Base-by-base conservation (phyloP, 495 filamentous ascomycete genomes). In the Ascodesmis nigricans region DNA sequence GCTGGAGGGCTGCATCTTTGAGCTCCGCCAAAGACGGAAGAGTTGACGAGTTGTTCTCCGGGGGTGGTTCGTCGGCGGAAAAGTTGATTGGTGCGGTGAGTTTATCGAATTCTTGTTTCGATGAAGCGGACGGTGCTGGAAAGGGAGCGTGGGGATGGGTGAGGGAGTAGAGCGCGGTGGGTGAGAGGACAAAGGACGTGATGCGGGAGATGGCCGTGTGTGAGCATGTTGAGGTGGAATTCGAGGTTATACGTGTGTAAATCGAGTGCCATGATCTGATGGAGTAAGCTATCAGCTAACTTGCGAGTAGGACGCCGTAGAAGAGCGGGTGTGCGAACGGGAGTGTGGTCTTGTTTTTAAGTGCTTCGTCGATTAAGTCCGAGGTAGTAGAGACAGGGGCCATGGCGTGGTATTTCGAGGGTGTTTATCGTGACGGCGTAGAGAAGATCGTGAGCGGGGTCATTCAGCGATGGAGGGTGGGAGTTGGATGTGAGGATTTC, bases 61-160 rank as follows among this genome's bases (percentile, higher is more conserved):
- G 30, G 11, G 15, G 24, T 3, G 35, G 46, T 6, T 71, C 69
- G 15, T 68, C 57, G 3, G 78, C 74, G 16, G 76, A 66, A 28
- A 82, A 71, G 52, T 91, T 74, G 33, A 93, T 90, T n/a, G 83
- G 72, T 11, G 84, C 75, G 1, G 81, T 93, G 54, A 72, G 83
- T 25, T 73, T 80, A 35, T 84, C 77, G 50, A 91, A 91, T 16
- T 69, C 69, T 28, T 61, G 52, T 52, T 75, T 84, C 3, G 67
- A 62, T 46, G 65, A 69, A 39, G 59, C 42, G 29, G 62, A 67
- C 40, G 53, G 71, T 2, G 62, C 44, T 31, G 63, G 55, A 53
- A 78, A 84, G 29, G 69, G 66, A 33, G 56, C 36, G 35, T 52
- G 31, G 29, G 40, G 44, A 30, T 33, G 25, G 3, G 36, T 30